Conservation (phyloP, 208 protist species). For the Leishmania aethiopica region DNA sequence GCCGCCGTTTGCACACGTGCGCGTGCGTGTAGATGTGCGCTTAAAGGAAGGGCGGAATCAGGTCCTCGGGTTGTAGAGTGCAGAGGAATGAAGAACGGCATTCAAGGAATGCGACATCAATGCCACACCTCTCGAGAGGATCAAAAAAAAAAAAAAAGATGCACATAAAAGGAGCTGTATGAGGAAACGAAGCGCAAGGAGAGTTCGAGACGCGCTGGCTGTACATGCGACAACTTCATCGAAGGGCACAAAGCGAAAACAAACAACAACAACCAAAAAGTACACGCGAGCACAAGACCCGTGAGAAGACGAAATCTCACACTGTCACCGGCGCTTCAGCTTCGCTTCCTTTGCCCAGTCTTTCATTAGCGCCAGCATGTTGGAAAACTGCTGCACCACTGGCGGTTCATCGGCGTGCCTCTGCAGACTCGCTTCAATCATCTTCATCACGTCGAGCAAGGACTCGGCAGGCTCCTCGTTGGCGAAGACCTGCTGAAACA, state of each 20-base stretch:
- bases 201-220: not conserved
- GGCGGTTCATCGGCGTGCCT: no score
- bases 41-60: not conserved
- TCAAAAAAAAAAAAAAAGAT: not conserved
- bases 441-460: no score
- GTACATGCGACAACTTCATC: not conserved
- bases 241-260: not conserved
- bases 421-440: no score
- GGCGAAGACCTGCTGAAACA: no score
- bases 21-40: not conserved
- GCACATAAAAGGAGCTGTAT: not conserved
- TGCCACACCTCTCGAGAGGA: not conserved
- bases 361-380: no score
- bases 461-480: no score
- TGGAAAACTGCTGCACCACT: no score
- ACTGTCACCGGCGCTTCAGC: conserved; percentile 49
- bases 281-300: no score
- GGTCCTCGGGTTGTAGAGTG: not conserved
- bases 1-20: not conserved
- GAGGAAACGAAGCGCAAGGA: not conserved
- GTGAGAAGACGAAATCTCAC: not conserved
- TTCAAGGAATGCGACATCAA: not conserved
- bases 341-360: no score
- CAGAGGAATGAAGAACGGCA: not conserved
- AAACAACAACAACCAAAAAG: not conserved